Evolutionary conservation across 257 asterid genomes (phyloP).

Genomic region (Anisodus tanguticus): DNA sequence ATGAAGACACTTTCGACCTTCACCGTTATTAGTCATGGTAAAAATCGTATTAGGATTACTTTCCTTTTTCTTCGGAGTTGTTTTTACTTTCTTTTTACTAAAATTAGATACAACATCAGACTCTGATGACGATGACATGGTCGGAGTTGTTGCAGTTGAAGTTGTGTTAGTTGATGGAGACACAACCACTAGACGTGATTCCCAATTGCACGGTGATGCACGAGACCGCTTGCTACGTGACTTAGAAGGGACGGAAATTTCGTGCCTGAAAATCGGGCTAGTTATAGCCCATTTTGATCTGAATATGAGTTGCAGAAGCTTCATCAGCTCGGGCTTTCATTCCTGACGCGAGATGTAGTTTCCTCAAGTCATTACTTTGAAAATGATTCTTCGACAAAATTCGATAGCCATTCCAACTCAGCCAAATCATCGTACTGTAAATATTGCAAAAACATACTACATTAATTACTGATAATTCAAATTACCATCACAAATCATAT

Average conservation of each 20-base stretch:
- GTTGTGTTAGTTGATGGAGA: slow-evolving; percentile 32
- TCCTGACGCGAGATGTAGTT: slow-evolving; percentile 65
- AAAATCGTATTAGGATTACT: slow-evolving; percentile 23
- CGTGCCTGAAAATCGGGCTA: slow-evolving; percentile 44
- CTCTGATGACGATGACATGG: slow-evolving; percentile 56
- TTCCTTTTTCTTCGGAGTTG: slow-evolving; percentile 46
- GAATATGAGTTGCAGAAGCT: slow-evolving; percentile 44
- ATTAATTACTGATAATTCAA: neutral
- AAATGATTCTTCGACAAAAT: slow-evolving; percentile 79
- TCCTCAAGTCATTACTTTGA: slow-evolving; percentile 69
- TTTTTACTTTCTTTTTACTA: slow-evolving; percentile 41
- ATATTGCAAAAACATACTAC: neutral
- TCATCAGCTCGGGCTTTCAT: slow-evolving; percentile 46
- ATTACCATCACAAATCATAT: neutral
- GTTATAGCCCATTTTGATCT: slow-evolving; percentile 44
- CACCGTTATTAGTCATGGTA: slow-evolving; percentile 36
- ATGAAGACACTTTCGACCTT: slow-evolving; percentile 81
- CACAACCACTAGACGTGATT: slow-evolving; percentile 69
- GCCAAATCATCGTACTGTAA: slow-evolving; percentile 79
- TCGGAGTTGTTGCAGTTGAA: neutral
- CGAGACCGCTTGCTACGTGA: slow-evolving; percentile 97
- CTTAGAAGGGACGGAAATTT: slow-evolving; percentile 77
- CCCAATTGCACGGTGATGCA: slow-evolving; percentile 80
- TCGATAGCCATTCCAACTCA: slow-evolving; percentile 93
- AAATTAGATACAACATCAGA: slow-evolving; percentile 36